phyloP scores from a whole-genome alignment of 2,329 filamentous ascomycete genomes.

The Trichophyton equinum region DNA sequence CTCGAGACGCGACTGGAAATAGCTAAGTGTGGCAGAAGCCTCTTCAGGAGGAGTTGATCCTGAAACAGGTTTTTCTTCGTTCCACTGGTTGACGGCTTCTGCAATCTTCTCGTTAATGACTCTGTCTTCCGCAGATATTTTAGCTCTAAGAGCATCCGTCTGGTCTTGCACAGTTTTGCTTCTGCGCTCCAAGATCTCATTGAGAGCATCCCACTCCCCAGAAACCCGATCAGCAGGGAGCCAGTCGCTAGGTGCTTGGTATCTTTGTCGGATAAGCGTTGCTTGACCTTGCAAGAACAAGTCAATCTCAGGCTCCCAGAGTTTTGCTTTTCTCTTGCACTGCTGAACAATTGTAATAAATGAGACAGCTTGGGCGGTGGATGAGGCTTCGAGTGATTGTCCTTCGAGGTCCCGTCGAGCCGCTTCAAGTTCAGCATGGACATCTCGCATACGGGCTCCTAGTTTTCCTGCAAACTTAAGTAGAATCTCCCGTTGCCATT shows the following conservation, averaged over 20 bases:
- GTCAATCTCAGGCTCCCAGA: slow-evolving; percentile 92
- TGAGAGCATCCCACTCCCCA: slow-evolving; percentile 86
- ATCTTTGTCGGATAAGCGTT: slow-evolving; percentile 78
- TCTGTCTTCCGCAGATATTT: slow-evolving; percentile 88
- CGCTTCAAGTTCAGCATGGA: slow-evolving; percentile 83
- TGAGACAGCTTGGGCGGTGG: slow-evolving; percentile 90
- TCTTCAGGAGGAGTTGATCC: slow-evolving; percentile 84
- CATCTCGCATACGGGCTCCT: slow-evolving; percentile 79
- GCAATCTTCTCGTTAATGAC: slow-evolving; percentile 77
- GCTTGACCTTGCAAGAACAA: slow-evolving; percentile 93
- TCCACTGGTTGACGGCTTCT: slow-evolving; percentile 79
- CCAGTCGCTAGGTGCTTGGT: slow-evolving; percentile 90
- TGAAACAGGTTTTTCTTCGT: slow-evolving; percentile 91
- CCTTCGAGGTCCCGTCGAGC: slow-evolving; percentile 81
- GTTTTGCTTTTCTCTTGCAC: slow-evolving; percentile 83
- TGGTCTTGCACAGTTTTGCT: slow-evolving; percentile 93
- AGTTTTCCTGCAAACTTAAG: slow-evolving; percentile 85
- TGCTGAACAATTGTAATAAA: slow-evolving; percentile 98
- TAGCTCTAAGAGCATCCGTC: slow-evolving; percentile 84
- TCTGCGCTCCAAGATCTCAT: slow-evolving; percentile 83
- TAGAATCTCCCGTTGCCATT: slow-evolving; percentile 97
- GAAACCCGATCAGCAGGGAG: slow-evolving; percentile 92
- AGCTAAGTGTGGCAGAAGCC: slow-evolving; percentile 66
- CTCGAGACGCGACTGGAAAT: slow-evolving; percentile 75
- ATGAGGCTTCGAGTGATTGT: slow-evolving; percentile 84